phyloP scores from a whole-genome alignment of 2,329 filamentous ascomycete genomes.

The Curvularia spicifera region DNA sequence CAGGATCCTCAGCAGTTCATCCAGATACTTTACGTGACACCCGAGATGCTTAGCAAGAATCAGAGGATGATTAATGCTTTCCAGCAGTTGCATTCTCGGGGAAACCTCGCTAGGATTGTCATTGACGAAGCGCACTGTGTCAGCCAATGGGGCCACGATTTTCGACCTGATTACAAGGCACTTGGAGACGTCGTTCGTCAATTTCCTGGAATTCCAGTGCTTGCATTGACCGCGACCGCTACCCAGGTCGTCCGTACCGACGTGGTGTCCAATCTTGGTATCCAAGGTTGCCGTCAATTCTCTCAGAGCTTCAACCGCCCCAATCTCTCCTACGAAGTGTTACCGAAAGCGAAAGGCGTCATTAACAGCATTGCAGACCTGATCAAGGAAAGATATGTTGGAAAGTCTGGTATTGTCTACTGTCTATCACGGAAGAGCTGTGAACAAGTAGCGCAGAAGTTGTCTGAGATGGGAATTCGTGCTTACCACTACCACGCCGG shows the following conservation, averaged over 20 bases:
- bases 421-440: constrained; percentile 85
- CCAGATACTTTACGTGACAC: constrained; percentile 91
- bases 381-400: constrained; percentile 72
- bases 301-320: constrained; percentile 96
- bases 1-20: constrained; percentile 74
- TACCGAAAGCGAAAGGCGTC: constrained; percentile 68
- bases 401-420: constrained; percentile 89
- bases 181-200: constrained; percentile 75
- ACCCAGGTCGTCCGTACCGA: constrained; percentile 92
- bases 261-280: constrained; percentile 88
- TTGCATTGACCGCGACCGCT: constrained; percentile 94
- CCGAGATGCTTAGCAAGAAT: constrained; percentile 94
- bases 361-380: constrained; percentile 65
- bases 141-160: constrained; percentile 99
- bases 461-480: constrained; percentile 70
- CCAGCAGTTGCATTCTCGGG: constrained; percentile 69
- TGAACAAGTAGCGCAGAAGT: constrained; percentile 76
- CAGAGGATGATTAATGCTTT: constrained; percentile 70
- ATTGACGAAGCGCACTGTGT: constrained; percentile 99
- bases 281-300: constrained; percentile 78
- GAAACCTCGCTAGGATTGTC: constrained; percentile 84
- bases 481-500: constrained; percentile 87
- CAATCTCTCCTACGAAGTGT: constrained; percentile 89
- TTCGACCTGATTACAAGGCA: constrained; percentile 92
- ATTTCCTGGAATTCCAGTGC: constrained; percentile 82